Evolutionary conservation across 306 rosid species (phyloP).

Genomic region (Bauhinia variegata): DNA sequence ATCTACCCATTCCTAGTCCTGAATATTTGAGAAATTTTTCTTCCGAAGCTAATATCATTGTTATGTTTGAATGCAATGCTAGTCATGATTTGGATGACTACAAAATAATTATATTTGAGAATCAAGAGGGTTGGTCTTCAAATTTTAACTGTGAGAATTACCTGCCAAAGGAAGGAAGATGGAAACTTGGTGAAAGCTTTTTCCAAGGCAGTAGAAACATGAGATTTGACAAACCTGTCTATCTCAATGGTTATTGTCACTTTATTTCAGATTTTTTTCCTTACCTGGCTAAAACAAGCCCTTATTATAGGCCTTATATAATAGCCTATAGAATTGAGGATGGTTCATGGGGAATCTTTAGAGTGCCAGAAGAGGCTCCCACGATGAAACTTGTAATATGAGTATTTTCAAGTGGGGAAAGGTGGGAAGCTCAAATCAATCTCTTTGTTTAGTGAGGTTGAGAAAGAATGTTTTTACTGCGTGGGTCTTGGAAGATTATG

Average conservation of each 20-base stretch:
- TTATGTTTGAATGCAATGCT: not conserved
- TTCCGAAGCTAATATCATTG: not conserved
- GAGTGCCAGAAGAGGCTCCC: not conserved
- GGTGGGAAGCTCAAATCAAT: not conserved
- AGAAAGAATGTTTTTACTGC: not conserved
- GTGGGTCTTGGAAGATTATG: not conserved
- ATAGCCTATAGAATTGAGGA: not conserved
- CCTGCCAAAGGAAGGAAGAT: not conserved
- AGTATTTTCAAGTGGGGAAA: not conserved
- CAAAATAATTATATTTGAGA: not conserved
- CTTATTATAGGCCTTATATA: slow-evolving; percentile 6
- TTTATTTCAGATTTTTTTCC: not conserved
- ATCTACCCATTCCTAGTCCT: not conserved
- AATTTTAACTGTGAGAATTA: not conserved
- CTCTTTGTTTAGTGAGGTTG: not conserved
- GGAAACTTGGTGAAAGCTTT: not conserved
- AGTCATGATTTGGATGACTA: not conserved
- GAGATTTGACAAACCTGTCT: not conserved
- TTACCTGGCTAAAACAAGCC: not conserved
- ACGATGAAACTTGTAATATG: not conserved
- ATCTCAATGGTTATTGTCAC: not conserved
- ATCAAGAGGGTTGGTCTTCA: not conserved
- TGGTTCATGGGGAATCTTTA: not conserved
- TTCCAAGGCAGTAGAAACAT: not conserved
- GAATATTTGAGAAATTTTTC: not conserved